Conservation (phyloP, 2,329 filamentous ascomycete genomes). For the Annulohypoxylon truncatum region DNA sequence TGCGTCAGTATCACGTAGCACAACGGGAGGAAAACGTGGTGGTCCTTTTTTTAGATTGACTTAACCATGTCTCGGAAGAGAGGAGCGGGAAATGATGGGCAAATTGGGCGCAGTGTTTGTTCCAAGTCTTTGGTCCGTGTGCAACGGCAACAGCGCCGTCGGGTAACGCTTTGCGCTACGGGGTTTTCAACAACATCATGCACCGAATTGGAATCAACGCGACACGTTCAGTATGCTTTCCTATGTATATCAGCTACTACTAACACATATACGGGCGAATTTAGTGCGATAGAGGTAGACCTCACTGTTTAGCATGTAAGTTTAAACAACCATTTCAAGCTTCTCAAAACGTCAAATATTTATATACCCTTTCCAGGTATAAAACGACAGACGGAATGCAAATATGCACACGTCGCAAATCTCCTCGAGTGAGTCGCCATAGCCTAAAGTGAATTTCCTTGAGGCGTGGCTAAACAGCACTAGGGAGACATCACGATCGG, state of each 20-base stretch:
- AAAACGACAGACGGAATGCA: constrained; percentile 80
- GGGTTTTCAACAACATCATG: constrained; percentile 4
- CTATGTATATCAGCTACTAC: constrained; percentile 20
- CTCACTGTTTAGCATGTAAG: constrained; percentile 74
- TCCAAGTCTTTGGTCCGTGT: constrained; percentile 3
- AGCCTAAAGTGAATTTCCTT: not conserved
- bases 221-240: constrained; percentile 10
- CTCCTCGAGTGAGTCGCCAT: constrained; percentile 72
- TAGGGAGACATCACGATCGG: constrained; percentile 69
- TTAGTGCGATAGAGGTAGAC: constrained; percentile 80
- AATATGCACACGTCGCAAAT: constrained; percentile 81
- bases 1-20: constrained; percentile 47
- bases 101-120: constrained; percentile 1
- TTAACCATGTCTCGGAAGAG: constrained; percentile 5
- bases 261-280: constrained; percentile 33
- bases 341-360: constrained; percentile 19
- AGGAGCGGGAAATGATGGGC: not conserved
- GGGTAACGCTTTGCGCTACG: not conserved
- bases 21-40: constrained; percentile 17
- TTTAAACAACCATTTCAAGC: constrained; percentile 27
- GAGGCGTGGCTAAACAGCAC: constrained; percentile 24
- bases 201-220: constrained; percentile 12
- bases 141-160: not conserved
- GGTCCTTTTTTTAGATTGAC: constrained; percentile 1
- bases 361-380: constrained; percentile 65